Evolutionary conservation across 176 grass and related monocot species (phyloP).

Genomic region (Aegilops longissima): DNA sequence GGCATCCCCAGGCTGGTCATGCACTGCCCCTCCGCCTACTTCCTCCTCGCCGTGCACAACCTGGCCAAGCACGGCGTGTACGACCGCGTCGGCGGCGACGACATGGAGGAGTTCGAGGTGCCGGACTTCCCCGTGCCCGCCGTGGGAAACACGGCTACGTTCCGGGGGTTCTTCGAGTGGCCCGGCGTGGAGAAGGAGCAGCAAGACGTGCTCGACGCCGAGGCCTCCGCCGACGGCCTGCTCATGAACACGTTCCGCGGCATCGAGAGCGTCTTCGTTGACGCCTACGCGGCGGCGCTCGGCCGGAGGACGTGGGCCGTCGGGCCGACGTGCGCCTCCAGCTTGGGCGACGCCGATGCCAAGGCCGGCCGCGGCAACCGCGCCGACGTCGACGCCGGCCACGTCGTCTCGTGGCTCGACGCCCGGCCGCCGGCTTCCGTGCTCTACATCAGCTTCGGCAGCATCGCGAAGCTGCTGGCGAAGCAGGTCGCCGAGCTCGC

Average conservation of each 20-base stretch:
- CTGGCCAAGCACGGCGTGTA: not conserved
- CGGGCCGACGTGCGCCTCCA: not conserved
- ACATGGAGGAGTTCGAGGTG: not conserved
- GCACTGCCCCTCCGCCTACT: slow-evolving; percentile 6
- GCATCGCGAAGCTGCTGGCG: slow-evolving; percentile 7
- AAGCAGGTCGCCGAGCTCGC: not conserved
- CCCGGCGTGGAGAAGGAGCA: not conserved
- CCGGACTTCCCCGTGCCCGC: slow-evolving; percentile 1
- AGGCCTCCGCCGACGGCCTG: slow-evolving; percentile 5
- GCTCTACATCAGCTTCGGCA: slow-evolving; percentile 18
- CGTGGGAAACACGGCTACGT: not conserved
- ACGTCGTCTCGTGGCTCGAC: not conserved
- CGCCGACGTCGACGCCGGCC: slow-evolving; percentile 1
- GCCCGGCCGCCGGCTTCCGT: not conserved
- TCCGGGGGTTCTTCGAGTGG: not conserved
- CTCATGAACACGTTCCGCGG: not conserved
- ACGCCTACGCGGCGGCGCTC: not conserved
- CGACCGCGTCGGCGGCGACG: not conserved
- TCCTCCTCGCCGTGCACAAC: slow-evolving; percentile 19
- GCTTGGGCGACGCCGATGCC: not conserved
- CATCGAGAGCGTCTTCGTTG: not conserved
- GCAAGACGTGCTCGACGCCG: not conserved
- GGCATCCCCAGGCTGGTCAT: not conserved
- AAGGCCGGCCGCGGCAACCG: slow-evolving; percentile 10
- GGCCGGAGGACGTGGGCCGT: not conserved